Evolutionary conservation across 495 filamentous ascomycete species (phyloP).

Genomic region (Durotheca rogersii): DNA sequence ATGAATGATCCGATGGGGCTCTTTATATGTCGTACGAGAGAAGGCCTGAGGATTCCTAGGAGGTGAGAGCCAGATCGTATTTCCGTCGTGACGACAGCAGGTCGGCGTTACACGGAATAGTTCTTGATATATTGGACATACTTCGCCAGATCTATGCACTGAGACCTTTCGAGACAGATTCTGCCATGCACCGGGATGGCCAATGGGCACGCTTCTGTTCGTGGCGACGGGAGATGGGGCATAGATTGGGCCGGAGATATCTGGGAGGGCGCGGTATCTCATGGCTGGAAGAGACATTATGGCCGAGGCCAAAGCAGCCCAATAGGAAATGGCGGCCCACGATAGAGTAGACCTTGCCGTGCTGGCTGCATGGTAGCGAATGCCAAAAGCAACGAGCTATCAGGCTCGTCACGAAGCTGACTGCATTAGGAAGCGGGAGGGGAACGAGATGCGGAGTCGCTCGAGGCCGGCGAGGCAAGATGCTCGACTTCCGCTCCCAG

Average conservation of each 20-base stretch:
- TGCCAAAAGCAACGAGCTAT: constrained; percentile 3
- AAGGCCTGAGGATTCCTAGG: constrained; percentile 7
- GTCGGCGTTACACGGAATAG: constrained; percentile 8
- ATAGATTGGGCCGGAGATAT: constrained; percentile 17
- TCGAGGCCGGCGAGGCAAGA: constrained; percentile 3
- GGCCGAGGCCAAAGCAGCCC: constrained; percentile 11
- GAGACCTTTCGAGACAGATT: constrained; percentile 13
- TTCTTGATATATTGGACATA: too few species aligned
- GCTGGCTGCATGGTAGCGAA: constrained; percentile 5
- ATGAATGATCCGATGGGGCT: constrained; percentile 26
- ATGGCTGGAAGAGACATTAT: too few species aligned
- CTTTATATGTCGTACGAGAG: constrained; percentile 38
- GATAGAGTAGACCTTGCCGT: too few species aligned
- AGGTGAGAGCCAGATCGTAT: constrained; percentile 3
- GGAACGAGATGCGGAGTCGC: constrained; percentile 8
- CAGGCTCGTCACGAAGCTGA: constrained; percentile 2
- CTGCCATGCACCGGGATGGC: constrained; percentile 16
- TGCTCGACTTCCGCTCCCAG: not conserved
- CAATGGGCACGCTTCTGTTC: constrained; percentile 13
- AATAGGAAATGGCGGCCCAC: constrained; percentile 16
- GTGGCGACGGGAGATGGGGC: constrained; percentile 6
- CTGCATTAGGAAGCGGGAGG: not conserved
- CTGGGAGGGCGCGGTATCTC: constrained; percentile 3
- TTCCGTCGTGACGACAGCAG: constrained; percentile 9
- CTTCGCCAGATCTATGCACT: constrained; percentile 28